Evolutionary conservation across 805 yeast genomes (phyloP).

Genomic region (Pichia phayaonensis): DNA sequence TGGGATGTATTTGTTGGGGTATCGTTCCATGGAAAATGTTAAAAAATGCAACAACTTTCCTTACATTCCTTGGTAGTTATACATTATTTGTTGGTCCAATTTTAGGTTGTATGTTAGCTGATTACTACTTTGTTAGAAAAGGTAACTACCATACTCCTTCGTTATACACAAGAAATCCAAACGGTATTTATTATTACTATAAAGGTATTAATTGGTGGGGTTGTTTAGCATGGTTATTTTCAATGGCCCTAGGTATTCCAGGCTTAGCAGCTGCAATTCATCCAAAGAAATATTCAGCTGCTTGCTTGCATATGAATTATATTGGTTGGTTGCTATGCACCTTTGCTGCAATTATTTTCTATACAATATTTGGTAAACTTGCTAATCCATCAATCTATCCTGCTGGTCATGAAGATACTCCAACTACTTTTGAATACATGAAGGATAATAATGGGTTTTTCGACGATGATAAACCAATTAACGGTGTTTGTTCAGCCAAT

Average conservation of each 20-base stretch:
- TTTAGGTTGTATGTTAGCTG: constrained; percentile 32
- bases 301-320: constrained; percentile 18
- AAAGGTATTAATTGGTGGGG: constrained; percentile 17
- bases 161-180: constrained; percentile 28
- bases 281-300: constrained; percentile 10
- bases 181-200: constrained; percentile 28
- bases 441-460: constrained; percentile 18
- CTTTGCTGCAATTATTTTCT: constrained; percentile 11
- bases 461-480: constrained; percentile 20
- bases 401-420: constrained; percentile 15
- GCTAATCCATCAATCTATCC: constrained; percentile 18
- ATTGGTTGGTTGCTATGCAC: constrained; percentile 23
- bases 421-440: constrained; percentile 19
- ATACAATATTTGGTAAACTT: constrained; percentile 12
- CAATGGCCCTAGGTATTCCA: constrained; percentile 20
- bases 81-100: constrained; percentile 34
- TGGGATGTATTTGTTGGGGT: constrained; percentile 27
- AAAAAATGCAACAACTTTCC: constrained; percentile 29
- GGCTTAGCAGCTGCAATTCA: constrained; percentile 24
- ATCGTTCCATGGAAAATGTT: constrained; percentile 36
- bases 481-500: constrained; percentile 16
- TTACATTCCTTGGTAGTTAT: constrained; percentile 23
- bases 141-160: constrained; percentile 33
- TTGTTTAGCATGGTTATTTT: constrained; percentile 12
- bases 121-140: constrained; percentile 34